Base-by-base conservation (phyloP, 148 eudicot species). In the Simmondsia chinensis region DNA sequence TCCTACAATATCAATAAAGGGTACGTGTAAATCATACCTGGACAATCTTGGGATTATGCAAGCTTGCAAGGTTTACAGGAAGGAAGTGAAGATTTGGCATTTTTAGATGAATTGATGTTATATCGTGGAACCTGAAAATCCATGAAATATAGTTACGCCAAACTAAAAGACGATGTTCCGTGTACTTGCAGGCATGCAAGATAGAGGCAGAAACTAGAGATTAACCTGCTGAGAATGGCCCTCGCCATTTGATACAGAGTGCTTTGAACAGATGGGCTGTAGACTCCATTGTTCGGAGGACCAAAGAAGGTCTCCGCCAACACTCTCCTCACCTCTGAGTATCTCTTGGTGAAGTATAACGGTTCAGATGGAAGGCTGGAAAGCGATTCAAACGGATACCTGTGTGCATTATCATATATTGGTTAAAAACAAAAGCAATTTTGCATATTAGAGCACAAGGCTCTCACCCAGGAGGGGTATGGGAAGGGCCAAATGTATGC, bases 1-100 rank as follows among this genome's bases (percentile, higher is more conserved):
- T n/a, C n/a, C n/a, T n/a, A n/a, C n/a, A n/a, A n/a, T n/a, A n/a
- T n/a, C n/a, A n/a, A n/a, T n/a, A 5, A 28, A 28, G 9, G 31
- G 6, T 9, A 28, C 21, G 22, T 2, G 9, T 11, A 5, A 20
- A 11, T 26, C 51, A 4, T 81, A 91, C 99, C 99, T 85, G 79
- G 20, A 91, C 99, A 48, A 91, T 52, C 9, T 63, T 64, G 9
- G 94, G 83, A 52, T 82, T 82, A 27, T 77, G 76, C 46, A 71
- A 61, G 68, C 50, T 85, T 25, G 96, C 63, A 39, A 91, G 58
- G 48, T 91, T 91, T 40, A 86, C 89, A 3, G 94, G 95, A 29
- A 91, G 69, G 60, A 91, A 91, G 59, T 91, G 99, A 41, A 91
- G 57, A 67, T 91, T 91, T 21, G 95, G 99, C 99, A 91, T 91